Base-by-base conservation (phyloP, 257 asterid species). In the Scutellaria baicalensis region DNA sequence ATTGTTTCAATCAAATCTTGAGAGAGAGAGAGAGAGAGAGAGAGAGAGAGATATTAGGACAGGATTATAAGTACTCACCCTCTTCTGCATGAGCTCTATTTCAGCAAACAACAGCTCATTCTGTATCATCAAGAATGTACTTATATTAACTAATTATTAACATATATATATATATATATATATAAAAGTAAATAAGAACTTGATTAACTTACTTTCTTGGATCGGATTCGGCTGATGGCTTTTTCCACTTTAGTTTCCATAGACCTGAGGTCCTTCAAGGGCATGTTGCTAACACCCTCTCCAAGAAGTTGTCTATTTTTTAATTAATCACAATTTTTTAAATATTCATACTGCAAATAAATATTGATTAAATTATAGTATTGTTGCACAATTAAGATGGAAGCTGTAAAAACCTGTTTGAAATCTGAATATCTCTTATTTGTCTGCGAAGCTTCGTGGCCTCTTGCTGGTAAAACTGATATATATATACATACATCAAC, bases 401-500 rank as follows among this genome's bases (percentile, higher is more conserved):
- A 55, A 50, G 10, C 2, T 12, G n/a, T 39, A 20, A 33, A 8
- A 54, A 90, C 96, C 93, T 87, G 90, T 87, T 89, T 45, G 84
- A 58, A 65, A 54, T 75, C 71, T 85, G 93, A 54, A 80, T 80
- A 13, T 92, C 96, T 59, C 92, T 75, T 48, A 87, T 92, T 48
- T 87, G 89, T 50, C 86, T 71, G 48, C 95, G 88, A 65, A 85
- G 86, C 76, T 87, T 91, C 51, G 78, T 66, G 54, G 97, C 81
- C 77, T 91, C 95, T 84, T 91, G 97, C 93, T 89, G 96, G 82
- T 91, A 91, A 64, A 85, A 91, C 96, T 91, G 86, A 43, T 18
- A 38, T 40, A 27, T 27, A 3, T n/a, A n/a, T n/a, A n/a, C n/a
- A n/a, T n/a, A n/a, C n/a, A 60, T 13, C 5, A 16, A 64, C 60